Conservation (phyloP, 1,284 basidiomycete species). For the Irpex sp. region DNA sequence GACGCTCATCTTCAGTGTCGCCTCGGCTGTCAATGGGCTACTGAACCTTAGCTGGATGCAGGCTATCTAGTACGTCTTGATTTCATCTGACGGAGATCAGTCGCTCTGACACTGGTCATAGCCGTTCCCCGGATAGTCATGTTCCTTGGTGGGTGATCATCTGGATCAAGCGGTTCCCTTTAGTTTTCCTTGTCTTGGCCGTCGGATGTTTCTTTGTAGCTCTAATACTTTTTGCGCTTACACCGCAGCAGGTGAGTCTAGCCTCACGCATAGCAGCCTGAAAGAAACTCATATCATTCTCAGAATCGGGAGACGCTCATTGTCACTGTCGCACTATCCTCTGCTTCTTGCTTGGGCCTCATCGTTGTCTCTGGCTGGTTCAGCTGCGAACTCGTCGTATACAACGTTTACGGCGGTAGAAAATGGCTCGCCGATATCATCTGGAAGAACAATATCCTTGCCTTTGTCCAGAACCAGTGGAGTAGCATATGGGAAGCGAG, state of each 20-base stretch:
- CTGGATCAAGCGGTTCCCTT: conserved; percentile 64
- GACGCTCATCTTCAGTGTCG: conserved; percentile 63
- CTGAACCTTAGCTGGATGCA: conserved; percentile 64
- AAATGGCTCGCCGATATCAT: conserved; percentile 6
- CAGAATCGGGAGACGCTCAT: not conserved
- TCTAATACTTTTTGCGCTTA: conserved; percentile 53
- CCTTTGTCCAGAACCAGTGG: not conserved
- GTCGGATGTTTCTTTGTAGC: conserved; percentile 63
- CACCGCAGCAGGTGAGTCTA: conserved; percentile 42
- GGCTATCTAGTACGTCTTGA: conserved; percentile 35
- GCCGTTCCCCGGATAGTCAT: conserved; percentile 45
- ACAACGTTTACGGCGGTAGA: conserved; percentile 4
- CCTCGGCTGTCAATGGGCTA: conserved; percentile 60
- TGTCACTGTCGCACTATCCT: conserved; percentile 4
- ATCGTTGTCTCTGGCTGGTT: conserved; percentile 7
- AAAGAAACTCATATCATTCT: not conserved
- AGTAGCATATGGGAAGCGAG: not conserved
- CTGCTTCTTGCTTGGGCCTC: conserved; percentile 5
- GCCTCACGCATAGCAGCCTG: too few relatives aligned
- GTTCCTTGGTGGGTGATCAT: conserved; percentile 70
- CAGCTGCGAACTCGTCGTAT: conserved; percentile 5
- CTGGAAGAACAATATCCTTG: not conserved
- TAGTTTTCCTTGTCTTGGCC: conserved; percentile 61
- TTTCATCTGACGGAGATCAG: not conserved
- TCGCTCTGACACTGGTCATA: conserved; percentile 11